Evolutionary conservation across 225 moss, liverwort and hornwort genomes (phyloP), one percentile per base, ranked within the genome.

Genomic region (Physcomitrium patens): DNA sequence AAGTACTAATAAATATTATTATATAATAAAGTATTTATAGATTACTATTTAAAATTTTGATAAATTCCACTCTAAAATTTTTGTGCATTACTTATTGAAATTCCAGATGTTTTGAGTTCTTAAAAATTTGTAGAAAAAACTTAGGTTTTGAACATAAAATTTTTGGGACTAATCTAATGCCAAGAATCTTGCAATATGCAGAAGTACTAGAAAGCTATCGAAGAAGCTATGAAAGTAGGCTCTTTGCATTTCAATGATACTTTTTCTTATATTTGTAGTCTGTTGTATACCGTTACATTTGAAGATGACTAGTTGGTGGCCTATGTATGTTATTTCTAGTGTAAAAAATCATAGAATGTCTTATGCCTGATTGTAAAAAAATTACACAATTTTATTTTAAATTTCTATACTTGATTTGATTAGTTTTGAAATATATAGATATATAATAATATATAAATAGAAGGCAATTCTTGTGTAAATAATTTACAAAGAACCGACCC

Each of bases 191-290:
- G 28, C 18, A 73, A 55, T 78, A 95, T 92, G 92, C 93, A 91
- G 76, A 97, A 97, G 79, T 97, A 97, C 60, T 94, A 97, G 73
- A 97, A 97, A 80, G 96, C 96, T 72, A 92, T 96, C 41, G 91
- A 93, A 79, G 94, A 90, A 42, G 94, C 94, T 53, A 87, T 91
- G 87, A 94, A 91, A 86, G 84, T 89, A 28, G 94, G 96, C n/a
- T 88, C 91, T 31, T 68, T 94, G 46, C 88, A 92, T 80, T 79
- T 88, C 17, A 90, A 95, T 84, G 96, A 92, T n/a, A 83, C 90
- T 45, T 73, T 94, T 49, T 94, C 96, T 72, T 79, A 87, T 62
- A 91, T 97, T 62, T 84, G 90, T 42, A 90, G 88, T 63, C 83
- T 90, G 3, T 81, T 90, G 2, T 97, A 94, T 65, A 92, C 86